A percentile compares a stretch with the other conserved stretches of the same genome.
These are phyloP conservation scores for Coemansia sp. DNA, from an alignment of 192 early-diverging fungal species.

Conservation along the genomic window DNA sequence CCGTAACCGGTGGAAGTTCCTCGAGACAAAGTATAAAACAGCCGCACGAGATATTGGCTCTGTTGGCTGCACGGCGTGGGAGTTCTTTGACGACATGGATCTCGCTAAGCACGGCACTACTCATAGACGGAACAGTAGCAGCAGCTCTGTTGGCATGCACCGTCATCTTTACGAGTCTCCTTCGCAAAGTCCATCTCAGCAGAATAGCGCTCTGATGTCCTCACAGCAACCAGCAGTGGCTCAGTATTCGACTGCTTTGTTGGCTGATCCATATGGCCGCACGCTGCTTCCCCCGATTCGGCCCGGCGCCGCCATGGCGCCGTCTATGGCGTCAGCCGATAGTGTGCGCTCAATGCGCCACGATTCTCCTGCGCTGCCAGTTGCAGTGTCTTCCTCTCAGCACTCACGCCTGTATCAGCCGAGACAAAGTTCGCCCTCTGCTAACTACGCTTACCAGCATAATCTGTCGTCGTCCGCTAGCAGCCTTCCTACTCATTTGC, in stretches of 20 bases:
- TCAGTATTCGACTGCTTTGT: constrained; percentile 15
- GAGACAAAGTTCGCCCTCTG: not conserved
- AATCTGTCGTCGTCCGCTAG: not conserved
- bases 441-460: not conserved
- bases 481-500: not conserved
- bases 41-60: constrained; percentile 28
- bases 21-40: constrained; percentile 53
- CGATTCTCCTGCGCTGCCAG: not conserved
- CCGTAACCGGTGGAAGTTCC: constrained; percentile 58
- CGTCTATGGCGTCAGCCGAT: not conserved
- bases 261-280: constrained; percentile 38
- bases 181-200: constrained; percentile 3
- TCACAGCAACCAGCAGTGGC: not conserved
- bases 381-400: not conserved
- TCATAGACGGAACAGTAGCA: constrained; percentile 18
- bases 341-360: not conserved
- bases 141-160: not conserved
- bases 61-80: constrained; percentile 38
- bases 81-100: constrained; percentile 55
- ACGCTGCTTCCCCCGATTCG: constrained; percentile 48
- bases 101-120: constrained; percentile 36
- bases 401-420: constrained; percentile 1
- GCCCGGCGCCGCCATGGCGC: constrained; percentile 6
- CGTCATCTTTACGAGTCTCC: constrained; percentile 2
- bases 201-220: not conserved